A percentile compares a stretch with the other conserved stretches of the same genome.
Conservation (phyloP, 2,329 filamentous ascomycete genomes). For the Tolypocladium cylindrosporum region DNA sequence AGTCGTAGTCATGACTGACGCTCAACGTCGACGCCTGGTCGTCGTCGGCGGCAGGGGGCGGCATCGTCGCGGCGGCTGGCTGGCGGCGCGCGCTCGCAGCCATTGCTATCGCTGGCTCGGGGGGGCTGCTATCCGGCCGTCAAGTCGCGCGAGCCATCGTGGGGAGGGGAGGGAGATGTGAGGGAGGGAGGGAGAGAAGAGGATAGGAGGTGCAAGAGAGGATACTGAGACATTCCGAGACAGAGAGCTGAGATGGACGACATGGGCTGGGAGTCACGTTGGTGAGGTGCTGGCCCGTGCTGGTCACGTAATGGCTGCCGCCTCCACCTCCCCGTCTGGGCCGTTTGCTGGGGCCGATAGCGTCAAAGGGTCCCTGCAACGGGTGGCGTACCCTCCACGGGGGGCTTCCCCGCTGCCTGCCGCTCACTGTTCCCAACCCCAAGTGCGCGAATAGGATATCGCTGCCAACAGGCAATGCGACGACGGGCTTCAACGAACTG, state of each 20-base stretch:
- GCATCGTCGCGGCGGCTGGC: conserved; percentile 6
- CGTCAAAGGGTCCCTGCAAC: neutral
- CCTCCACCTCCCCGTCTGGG: neutral
- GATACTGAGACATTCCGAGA: neutral
- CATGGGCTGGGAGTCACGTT: neutral
- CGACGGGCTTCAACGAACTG: no score
- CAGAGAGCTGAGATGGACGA: neutral
- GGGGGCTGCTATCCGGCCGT: neutral
- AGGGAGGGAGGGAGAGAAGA: neutral
- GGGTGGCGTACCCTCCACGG: neutral
- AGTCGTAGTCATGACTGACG: conserved; percentile 6
- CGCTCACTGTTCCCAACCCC: no score
- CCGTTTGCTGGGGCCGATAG: neutral
- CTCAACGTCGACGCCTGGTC: conserved; percentile 14
- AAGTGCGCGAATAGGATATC: no score
- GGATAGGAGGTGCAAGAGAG: neutral
- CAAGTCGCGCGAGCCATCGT: neutral
- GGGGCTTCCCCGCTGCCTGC: no score
- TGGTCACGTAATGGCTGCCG: neutral
- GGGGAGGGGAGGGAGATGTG: neutral
- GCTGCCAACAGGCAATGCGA: no score
- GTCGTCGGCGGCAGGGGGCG: conserved; percentile 9
- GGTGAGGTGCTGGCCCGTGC: neutral
- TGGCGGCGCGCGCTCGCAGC: neutral
- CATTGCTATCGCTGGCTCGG: neutral